Evolutionary conservation across 805 yeast species (phyloP), one percentile per base, ranked within the genome.

Genomic region (Wickerhamomyces subpelliculosus): DNA sequence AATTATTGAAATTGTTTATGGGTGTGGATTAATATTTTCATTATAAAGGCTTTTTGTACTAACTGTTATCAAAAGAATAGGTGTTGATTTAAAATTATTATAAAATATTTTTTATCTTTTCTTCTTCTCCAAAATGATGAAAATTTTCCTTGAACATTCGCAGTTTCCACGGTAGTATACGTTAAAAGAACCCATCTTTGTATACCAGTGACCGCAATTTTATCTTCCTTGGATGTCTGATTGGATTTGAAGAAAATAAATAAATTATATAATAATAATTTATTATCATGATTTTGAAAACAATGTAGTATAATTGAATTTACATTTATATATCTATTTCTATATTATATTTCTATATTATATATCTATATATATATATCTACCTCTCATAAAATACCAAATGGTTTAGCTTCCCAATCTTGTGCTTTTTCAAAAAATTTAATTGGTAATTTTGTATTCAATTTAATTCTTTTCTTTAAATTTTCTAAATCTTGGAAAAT

Each of bases 171-270:
- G 93, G 89, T 81, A 83, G 84, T 77, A 71, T 77, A 79, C 88
- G 73, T 65, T 66, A 66, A n/a, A 64, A 64, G 87, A 82, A 80
- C 89, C 89, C 84, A 82, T 71, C 80, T 72, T 75, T 63, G 81
- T 77, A 72, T 70, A 75, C 64, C 87, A 67, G 88, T 83, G 89
- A 81, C 89, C 90, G 93, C 86, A 71, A 70, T 44, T 60, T 56
- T 74, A 70, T 85, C 90, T 82, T 83, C 90, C 89, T 77, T 79
- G 93, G 89, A 83, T 82, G 93, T 83, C 93, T 82, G 93, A 83
- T 77, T 52, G 46, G 37, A 17, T 37, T 28, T n/a, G n/a, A n/a
- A n/a, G n/a, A n/a, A n/a, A n/a, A n/a, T n/a, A n/a, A n/a, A n/a
- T n/a, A n/a, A n/a, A n/a, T n/a, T n/a, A n/a, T n/a, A n/a, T n/a